Conservation (phyloP, 305 asterid genomes). For the Ilex paraguariensis region DNA sequence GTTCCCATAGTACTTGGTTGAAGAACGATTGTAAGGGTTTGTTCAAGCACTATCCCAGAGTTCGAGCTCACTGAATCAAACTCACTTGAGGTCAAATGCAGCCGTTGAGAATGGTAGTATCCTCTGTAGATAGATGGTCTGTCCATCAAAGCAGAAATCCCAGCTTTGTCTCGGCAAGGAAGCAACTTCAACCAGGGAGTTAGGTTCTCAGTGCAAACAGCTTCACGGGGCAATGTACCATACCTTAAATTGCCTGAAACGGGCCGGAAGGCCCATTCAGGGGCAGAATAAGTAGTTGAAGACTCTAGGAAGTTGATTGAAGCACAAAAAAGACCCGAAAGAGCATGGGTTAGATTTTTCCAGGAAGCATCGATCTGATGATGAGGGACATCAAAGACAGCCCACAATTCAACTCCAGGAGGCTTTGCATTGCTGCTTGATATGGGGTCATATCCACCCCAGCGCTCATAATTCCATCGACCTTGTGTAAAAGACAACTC, state of each 20-base stretch:
- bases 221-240: constrained; percentile 97
- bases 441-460: constrained; percentile 94
- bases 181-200: constrained; percentile 99
- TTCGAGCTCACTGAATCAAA: constrained; percentile 35
- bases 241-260: constrained; percentile 62
- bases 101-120: constrained; percentile 83
- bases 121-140: constrained; percentile 84
- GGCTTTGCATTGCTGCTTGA: constrained; percentile 87
- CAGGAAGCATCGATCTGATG: constrained; percentile 76
- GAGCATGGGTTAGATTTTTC: constrained; percentile 94
- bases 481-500: constrained; percentile 99
- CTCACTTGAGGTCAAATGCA: constrained; percentile 72
- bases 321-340: constrained; percentile 98
- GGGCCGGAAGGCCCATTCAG: constrained; percentile 70
- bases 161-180: constrained; percentile 97
- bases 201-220: constrained; percentile 98
- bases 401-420: constrained; percentile 98
- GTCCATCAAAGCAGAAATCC: constrained; percentile 85
- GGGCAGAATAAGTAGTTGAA: constrained; percentile 76
- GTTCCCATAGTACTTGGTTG: constrained; percentile 45
- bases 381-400: constrained; percentile 83
- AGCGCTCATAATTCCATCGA: constrained; percentile 88
- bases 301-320: constrained; percentile 92
- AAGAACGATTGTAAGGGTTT: constrained; percentile 87
- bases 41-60: constrained; percentile 74